These are phyloP conservation scores for Chaetomidium leptoderma DNA, from an alignment of 495 filamentous ascomycete genomes.

Conservation along the genomic window DNA sequence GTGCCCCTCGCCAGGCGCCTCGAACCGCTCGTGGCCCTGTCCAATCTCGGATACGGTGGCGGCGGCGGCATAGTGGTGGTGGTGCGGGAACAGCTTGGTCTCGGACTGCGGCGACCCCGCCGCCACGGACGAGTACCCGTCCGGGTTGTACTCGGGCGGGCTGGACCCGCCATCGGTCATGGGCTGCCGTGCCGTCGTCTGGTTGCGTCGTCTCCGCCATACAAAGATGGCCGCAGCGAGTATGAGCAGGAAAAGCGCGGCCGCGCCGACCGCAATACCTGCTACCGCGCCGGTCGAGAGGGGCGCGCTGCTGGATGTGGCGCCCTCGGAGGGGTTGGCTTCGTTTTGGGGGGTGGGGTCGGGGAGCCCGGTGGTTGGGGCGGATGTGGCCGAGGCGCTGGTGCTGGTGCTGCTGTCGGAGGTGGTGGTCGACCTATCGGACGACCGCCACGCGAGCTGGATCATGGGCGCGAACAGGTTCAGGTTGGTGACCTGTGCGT, in stretches of 20 bases:
- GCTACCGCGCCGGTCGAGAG: constrained; percentile 21
- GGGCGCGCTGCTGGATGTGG: not conserved
- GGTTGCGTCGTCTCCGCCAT: constrained; percentile 9
- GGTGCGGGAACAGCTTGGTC: not conserved
- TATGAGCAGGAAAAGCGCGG: constrained; percentile 13
- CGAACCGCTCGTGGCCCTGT: not conserved
- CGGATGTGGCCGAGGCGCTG: not conserved
- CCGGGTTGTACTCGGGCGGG: too few relatives aligned
- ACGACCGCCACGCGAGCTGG: constrained; percentile 27
- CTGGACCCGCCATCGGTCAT: not conserved
- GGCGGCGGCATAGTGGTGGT: not conserved
- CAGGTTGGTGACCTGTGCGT: not conserved
- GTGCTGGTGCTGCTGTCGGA: not conserved
- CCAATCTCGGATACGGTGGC: not conserved
- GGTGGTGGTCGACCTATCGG: constrained; percentile 15
- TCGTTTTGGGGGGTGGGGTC: not conserved
- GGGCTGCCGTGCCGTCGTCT: not conserved
- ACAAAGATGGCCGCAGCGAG: constrained; percentile 14
- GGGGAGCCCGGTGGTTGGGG: not conserved
- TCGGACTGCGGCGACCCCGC: too few relatives aligned
- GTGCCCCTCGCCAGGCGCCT: not conserved
- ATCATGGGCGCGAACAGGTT: constrained; percentile 32
- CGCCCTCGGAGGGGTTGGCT: not conserved
- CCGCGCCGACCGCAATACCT: constrained; percentile 22
- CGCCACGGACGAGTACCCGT: not conserved